Evolutionary conservation across 2,329 filamentous ascomycete species (phyloP).

Genomic region (Cryphonectria parasitica): DNA sequence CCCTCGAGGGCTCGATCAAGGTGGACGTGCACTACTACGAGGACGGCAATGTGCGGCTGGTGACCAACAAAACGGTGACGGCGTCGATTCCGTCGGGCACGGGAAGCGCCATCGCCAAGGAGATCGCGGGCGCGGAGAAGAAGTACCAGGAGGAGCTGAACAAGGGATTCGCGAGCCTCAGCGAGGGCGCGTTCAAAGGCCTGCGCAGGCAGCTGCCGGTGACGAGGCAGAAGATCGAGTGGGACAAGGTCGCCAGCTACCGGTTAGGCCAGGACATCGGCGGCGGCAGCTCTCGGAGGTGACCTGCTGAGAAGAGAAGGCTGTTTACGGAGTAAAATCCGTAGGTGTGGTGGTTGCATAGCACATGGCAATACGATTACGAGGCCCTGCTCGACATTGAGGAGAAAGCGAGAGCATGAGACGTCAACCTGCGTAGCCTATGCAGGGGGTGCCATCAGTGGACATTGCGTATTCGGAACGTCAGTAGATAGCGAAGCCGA

Average conservation of each 20-base stretch:
- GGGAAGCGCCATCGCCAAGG: slow-evolving; percentile 72
- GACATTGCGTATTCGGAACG: neutral
- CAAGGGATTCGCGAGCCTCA: slow-evolving; percentile 82
- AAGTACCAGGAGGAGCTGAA: slow-evolving; percentile 97
- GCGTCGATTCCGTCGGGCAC: slow-evolving; percentile 64
- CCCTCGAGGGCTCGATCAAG: slow-evolving; percentile 79
- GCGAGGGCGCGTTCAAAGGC: slow-evolving; percentile 94
- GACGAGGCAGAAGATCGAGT: slow-evolving; percentile 98
- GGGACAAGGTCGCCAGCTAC: slow-evolving; percentile 97
- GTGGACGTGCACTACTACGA: slow-evolving; percentile 99
- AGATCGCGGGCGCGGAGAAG: slow-evolving; percentile 80
- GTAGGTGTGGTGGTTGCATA: neutral
- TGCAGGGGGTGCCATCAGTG: neutral
- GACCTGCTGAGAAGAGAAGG: slow-evolving; percentile 30
- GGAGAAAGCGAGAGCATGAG: neutral
- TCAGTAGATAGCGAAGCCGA: neutral
- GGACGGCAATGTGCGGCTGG: slow-evolving; percentile 92
- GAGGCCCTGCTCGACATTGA: neutral
- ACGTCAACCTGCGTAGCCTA: neutral
- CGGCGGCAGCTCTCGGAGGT: slow-evolving; percentile 64
- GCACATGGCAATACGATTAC: slow-evolving; percentile 1
- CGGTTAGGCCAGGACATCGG: slow-evolving; percentile 80
- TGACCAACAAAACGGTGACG: slow-evolving; percentile 80
- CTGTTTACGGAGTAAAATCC: neutral
- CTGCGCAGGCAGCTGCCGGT: slow-evolving; percentile 91